Evolutionary conservation across 2,329 filamentous ascomycete genomes (phyloP), one percentile per base, ranked within the genome.

Genomic region (Ilyonectria sp.): DNA sequence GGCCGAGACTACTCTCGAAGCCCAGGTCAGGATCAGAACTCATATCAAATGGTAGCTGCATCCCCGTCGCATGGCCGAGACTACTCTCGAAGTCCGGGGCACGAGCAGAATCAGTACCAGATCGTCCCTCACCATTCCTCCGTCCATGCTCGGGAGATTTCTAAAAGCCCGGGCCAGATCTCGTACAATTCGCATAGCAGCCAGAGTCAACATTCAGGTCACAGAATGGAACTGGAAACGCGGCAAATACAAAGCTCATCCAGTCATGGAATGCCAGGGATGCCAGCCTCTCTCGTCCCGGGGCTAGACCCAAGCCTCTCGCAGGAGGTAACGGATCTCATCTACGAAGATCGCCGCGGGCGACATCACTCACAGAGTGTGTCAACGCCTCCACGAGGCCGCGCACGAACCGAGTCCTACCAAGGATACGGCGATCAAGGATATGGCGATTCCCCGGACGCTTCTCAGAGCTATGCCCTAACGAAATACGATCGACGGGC

Each of bases 261-360:
- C 26, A 77, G 77, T 46, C 86, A 87, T 74, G 80, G 76, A 4
- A 69, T 86, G 21, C 84, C 86, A 1, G 76, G 83, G 4, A 81
- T 90, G 2, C 90, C 90, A 5, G 77, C 87, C 2, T 88, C 89
- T 4, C 80, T 92, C 23, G 85, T 91, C 8, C 87, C 89, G n/a
- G 89, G 89, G 4, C 82, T 90, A 29, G 89, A 91, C 68, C 87
- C 87, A 4, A 77, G 76, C 19, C 79, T 90, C 40, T 84, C 87
- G 1, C 84, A 86, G 60, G 88, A 91, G 71, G 82, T 90, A n/a
- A 82, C 86, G 1, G 86, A 89, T 3, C 83, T 86, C n/a, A 85
- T 88, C 55, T 85, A 89, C 52, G 84, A 89, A 53, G 89, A 90
- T 23, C 84, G 85, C 60, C 84, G 83, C 8, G 80, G 82, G 46